A percentile compares a stretch with the other conserved stretches of the same genome.
Conservation (phyloP, 148 eudicot genomes). For the Arbutus unedo region DNA sequence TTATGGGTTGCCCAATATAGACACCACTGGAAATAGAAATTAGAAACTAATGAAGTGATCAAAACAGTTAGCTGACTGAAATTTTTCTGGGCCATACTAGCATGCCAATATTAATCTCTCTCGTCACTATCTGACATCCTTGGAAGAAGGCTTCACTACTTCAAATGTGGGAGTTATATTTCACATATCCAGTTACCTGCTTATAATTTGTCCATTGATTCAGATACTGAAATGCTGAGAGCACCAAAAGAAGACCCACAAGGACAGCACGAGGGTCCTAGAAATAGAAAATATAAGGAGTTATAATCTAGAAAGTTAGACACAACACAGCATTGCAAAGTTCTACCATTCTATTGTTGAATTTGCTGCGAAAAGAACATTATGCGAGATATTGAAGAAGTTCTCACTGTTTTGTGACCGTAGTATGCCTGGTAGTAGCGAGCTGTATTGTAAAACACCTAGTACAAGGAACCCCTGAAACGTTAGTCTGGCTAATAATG, state of each 20-base stretch:
- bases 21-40: not conserved
- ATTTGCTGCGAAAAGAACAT: not conserved
- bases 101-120: not conserved
- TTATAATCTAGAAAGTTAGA: not conserved
- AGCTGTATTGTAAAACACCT: slow-evolving; percentile 92
- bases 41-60: not conserved
- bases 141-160: not conserved
- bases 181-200: slow-evolving; percentile 57
- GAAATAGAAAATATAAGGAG: slow-evolving; percentile 26
- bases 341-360: not conserved
- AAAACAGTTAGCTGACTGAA: not conserved
- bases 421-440: slow-evolving; percentile 92
- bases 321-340: not conserved
- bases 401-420: slow-evolving; percentile 89
- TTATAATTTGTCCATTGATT: slow-evolving; percentile 98
- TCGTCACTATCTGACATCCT: not conserved
- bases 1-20: not conserved
- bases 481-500: not conserved
- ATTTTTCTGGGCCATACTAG: not conserved
- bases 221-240: slow-evolving; percentile 88
- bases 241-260: slow-evolving; percentile 79
- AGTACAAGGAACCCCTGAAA: slow-evolving; percentile 16
- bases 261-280: slow-evolving; percentile 98
- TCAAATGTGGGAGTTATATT: slow-evolving; percentile 5
- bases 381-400: slow-evolving; percentile 12